phyloP scores from a whole-genome alignment of 352 stramenopile species.

The Phytophthora capsici region DNA sequence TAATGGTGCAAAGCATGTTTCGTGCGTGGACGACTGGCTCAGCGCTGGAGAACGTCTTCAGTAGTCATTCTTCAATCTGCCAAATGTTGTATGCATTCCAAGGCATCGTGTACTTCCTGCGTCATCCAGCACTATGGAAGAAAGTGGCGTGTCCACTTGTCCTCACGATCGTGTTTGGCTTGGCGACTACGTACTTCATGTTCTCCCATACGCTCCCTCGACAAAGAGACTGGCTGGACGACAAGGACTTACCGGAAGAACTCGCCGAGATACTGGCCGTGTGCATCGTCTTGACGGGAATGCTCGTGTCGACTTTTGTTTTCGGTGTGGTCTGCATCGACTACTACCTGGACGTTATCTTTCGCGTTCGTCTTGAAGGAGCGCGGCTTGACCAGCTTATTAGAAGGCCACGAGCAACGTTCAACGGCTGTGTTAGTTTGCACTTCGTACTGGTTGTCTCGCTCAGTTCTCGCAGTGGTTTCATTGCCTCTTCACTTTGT shows the following conservation, averaged over 20 bases:
- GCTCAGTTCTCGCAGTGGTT: slow-evolving; percentile 41
- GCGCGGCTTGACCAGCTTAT: slow-evolving; percentile 32
- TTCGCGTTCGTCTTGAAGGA: slow-evolving; percentile 45
- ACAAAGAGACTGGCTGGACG: slow-evolving; percentile 40
- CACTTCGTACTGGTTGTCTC: slow-evolving; percentile 43
- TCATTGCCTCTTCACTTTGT: slow-evolving; percentile 59
- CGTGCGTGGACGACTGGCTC: not conserved
- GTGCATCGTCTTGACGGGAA: slow-evolving; percentile 48
- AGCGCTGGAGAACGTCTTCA: slow-evolving; percentile 2
- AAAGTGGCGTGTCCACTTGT: slow-evolving; percentile 44
- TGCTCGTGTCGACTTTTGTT: slow-evolving; percentile 55
- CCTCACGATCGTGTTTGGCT: slow-evolving; percentile 46
- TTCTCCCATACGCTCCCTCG: slow-evolving; percentile 42
- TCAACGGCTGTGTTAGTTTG: slow-evolving; percentile 41
- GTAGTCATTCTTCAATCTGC: slow-evolving; percentile 4
- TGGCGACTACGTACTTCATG: slow-evolving; percentile 40
- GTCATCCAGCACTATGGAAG: slow-evolving; percentile 48
- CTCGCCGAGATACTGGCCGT: slow-evolving; percentile 53
- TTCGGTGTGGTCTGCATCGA: slow-evolving; percentile 48
- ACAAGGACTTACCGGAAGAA: slow-evolving; percentile 36
- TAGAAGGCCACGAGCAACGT: slow-evolving; percentile 28
- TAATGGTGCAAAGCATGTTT: not conserved
- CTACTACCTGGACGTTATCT: slow-evolving; percentile 55
- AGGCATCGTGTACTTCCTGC: slow-evolving; percentile 50
- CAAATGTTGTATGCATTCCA: slow-evolving; percentile 31